These are phyloP conservation scores for Platanthera zijinensis DNA, from an alignment of 106 monocot species.

Conservation along the genomic window DNA sequence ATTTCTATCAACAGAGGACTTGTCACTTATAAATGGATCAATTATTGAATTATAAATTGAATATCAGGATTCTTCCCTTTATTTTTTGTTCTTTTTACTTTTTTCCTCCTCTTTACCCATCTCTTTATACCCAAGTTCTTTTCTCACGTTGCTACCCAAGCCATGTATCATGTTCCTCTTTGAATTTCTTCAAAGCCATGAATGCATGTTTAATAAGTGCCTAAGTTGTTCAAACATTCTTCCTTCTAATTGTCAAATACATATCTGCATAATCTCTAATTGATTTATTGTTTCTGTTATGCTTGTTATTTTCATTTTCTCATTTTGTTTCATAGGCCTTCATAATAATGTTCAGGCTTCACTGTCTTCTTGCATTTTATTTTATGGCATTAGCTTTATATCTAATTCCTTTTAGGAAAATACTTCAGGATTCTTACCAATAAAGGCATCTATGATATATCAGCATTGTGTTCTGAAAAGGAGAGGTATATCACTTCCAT, in stretches of 20 bases:
- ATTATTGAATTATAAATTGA: no score
- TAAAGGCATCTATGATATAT: conserved; percentile 89
- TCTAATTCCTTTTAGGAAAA: neutral
- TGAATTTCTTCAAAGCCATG: neutral
- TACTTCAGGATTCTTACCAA: conserved; percentile 55
- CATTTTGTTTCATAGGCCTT: neutral
- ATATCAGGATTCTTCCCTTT: no score
- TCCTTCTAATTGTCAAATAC: neutral
- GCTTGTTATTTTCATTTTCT: neutral
- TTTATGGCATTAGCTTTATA: conserved; percentile 1
- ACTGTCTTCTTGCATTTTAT: conserved; percentile 1
- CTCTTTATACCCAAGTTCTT: no score
- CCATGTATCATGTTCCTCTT: neutral
- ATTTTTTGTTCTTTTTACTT: no score
- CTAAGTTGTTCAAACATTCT: neutral
- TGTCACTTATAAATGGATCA: no score
- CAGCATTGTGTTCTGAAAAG: conserved; percentile 75
- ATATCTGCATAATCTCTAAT: neutral
- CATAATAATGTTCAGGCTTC: neutral
- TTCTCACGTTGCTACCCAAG: no score
- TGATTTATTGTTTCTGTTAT: neutral
- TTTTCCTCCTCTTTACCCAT: no score
- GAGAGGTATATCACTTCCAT: conserved; percentile 47
- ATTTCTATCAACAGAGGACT: no score
- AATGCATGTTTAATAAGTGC: neutral